A percentile compares a stretch with the other conserved stretches of the same genome.
These are phyloP conservation scores for Penicillium fuscoglaucum DNA, from an alignment of 2,329 filamentous ascomycete genomes.

Conservation along the genomic window DNA sequence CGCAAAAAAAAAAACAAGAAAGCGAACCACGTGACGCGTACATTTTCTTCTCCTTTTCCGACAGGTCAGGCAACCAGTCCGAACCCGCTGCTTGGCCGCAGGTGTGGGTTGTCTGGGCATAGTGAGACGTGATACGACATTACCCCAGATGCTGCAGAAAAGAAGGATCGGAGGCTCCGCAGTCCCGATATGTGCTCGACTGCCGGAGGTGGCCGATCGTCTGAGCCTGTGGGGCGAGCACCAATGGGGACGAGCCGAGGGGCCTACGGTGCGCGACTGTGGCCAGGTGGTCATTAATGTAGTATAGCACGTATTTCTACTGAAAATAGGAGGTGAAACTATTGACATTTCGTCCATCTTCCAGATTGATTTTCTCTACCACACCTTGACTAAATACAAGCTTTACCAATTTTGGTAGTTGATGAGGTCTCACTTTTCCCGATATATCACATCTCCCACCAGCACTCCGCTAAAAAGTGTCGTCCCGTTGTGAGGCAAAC, in stretches of 20 bases:
- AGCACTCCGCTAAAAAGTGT: too few relatives aligned
- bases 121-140: conserved; percentile 10
- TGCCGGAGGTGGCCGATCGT: conserved; percentile 14
- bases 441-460: too few relatives aligned
- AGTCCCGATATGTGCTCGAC: conserved; percentile 9
- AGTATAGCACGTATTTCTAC: too few relatives aligned
- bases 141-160: conserved; percentile 15
- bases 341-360: too few relatives aligned
- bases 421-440: too few relatives aligned
- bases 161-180: conserved; percentile 20
- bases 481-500: too few relatives aligned
- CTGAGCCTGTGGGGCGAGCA: conserved; percentile 2
- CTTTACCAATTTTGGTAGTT: too few relatives aligned
- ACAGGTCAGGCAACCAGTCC: conserved; percentile 29
- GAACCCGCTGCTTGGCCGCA: conserved; percentile 27
- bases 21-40: conserved; percentile 7
- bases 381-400: too few relatives aligned
- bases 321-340: too few relatives aligned
- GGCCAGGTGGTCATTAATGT: too few relatives aligned
- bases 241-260: conserved; percentile 7
- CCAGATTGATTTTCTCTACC: too few relatives aligned
- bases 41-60: conserved; percentile 30
- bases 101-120: conserved; percentile 27
- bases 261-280: not conserved
- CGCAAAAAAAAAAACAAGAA: not conserved